Evolutionary conservation across 2,329 filamentous ascomycete genomes (phyloP), one percentile per base, ranked within the genome.

Genomic region (Xylariaceae sp.): DNA sequence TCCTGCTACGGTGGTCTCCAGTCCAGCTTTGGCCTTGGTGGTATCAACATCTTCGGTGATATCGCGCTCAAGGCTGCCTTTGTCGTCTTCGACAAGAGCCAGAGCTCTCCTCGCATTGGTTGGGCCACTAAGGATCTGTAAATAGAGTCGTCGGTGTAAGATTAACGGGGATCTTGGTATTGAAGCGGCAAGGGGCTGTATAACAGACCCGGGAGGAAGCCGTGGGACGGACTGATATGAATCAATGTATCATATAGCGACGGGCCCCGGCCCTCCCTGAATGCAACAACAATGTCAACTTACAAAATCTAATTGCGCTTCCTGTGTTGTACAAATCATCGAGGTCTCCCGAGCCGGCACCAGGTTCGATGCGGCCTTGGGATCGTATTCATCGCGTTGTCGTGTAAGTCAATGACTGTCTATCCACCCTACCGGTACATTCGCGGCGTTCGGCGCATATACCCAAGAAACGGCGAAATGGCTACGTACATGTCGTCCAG

Each of bases 1-100:
- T 74, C 53, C 41, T 88, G 85, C 76, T 87, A 76, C 63, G 86
- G 86, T 53, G 85, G 85, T 42, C 78, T 89, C 53, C 86, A 88
- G 75, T 70, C 63, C 42, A 62, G 61, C 54, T 45, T 52, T 2
- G 63, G 59, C 44, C 62, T 69, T 18, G 65, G 65, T 36, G n/a
- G 73, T 84, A 65, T 78, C 74, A n/a, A n/a, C 63, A 86, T 87
- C 69, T 81, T 84, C 55, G 84, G 84, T 19, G 84, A 87, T 60
- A 74, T 85, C 59, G 84, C 85, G 72, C 75, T 87, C 55, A 87
- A 87, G 78, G 76, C 76, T 57, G 79, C 83, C 63, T 86, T 83
- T 62, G 81, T 82, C 40, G 77, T 87, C 52, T 85, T 84, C 59
- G 79, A 84, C 65, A n/a, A 26, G 13, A 13, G 13, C 9, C 46